phyloP scores from a whole-genome alignment of 2,329 filamentous ascomycete genomes.

The Fulvia fulva region DNA sequence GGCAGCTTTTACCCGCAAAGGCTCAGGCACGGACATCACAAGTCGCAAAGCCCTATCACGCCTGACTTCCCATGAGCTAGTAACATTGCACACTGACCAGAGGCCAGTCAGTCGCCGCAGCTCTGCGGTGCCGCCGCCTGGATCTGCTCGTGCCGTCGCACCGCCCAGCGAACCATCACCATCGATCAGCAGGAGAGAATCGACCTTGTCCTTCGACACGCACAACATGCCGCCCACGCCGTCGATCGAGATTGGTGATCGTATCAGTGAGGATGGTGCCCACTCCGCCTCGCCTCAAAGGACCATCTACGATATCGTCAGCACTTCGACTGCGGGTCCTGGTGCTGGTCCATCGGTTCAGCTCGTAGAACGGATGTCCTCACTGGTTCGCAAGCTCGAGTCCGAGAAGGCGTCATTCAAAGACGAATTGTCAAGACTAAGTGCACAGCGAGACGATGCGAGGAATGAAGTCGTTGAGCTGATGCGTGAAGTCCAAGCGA shows the following conservation, averaged over 20 bases:
- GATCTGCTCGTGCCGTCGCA: constrained; percentile 15
- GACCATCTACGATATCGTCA: constrained; percentile 55
- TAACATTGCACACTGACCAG: constrained; percentile 21
- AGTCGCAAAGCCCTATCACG: constrained; percentile 27
- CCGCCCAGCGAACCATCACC: constrained; percentile 25
- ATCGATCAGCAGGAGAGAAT: constrained; percentile 44
- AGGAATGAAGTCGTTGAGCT: constrained; percentile 84
- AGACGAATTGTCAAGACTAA: constrained; percentile 78
- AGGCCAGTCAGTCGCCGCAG: constrained; percentile 34
- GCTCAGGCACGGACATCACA: constrained; percentile 30
- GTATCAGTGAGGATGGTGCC: constrained; percentile 50
- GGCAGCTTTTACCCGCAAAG: constrained; percentile 36
- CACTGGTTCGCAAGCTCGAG: constrained; percentile 84
- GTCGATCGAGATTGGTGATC: constrained; percentile 47
- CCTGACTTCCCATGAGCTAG: constrained; percentile 27
- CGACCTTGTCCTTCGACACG: constrained; percentile 36
- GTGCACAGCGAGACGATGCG: constrained; percentile 84
- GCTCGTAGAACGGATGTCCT: constrained; percentile 92
- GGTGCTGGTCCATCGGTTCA: constrained; percentile 84
- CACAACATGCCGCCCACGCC: constrained; percentile 40
- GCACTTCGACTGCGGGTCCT: constrained; percentile 66
- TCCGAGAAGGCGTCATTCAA: constrained; percentile 84
- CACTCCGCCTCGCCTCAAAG: constrained; percentile 61
- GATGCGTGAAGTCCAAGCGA: constrained; percentile 79
- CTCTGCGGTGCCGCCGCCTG: constrained; percentile 22